phyloP scores from a whole-genome alignment of 2,329 filamentous ascomycete species.

The Exserohilum turcica region DNA sequence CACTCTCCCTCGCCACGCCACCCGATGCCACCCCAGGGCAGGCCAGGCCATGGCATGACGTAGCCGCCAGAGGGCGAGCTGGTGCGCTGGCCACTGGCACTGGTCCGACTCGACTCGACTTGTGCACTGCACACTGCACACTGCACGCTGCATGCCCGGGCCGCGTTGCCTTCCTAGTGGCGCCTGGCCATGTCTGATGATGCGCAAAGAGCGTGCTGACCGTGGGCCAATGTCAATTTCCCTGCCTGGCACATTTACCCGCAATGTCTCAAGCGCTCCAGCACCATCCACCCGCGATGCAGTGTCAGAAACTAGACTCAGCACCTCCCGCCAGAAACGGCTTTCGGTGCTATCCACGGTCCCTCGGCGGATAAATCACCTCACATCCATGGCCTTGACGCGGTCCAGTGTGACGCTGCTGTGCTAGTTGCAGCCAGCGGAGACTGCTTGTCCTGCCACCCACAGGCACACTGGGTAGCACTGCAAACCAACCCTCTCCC shows the following conservation, averaged over 20 bases:
- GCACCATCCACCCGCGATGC: constrained; percentile 21
- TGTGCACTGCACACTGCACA: not conserved
- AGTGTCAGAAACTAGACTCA: constrained; percentile 18
- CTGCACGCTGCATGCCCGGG: constrained; percentile 18
- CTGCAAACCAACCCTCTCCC: not conserved
- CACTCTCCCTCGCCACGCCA: too few species aligned
- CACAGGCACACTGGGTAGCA: constrained; percentile 4
- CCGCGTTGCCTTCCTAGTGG: constrained; percentile 16
- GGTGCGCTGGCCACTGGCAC: constrained; percentile 1
- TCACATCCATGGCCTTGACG: constrained; percentile 24
- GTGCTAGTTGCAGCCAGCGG: constrained; percentile 28
- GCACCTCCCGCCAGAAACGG: constrained; percentile 21
- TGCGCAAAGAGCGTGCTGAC: constrained; percentile 27
- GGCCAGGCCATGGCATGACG: not conserved
- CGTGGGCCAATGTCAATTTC: constrained; percentile 29
- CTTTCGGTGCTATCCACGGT: constrained; percentile 19
- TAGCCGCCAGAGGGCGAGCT: constrained; percentile 1
- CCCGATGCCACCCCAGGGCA: too few species aligned
- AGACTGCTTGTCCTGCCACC: constrained; percentile 1
- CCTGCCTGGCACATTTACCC: constrained; percentile 39
- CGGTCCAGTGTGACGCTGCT: constrained; percentile 30
- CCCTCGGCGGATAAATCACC: constrained; percentile 30
- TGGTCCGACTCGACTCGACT: not conserved
- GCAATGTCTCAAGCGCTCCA: constrained; percentile 30
- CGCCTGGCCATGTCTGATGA: constrained; percentile 13